Evolutionary conservation across 306 rosid genomes (phyloP), one percentile per base, ranked within the genome.

Genomic region (Cucurbita argyrosperma): DNA sequence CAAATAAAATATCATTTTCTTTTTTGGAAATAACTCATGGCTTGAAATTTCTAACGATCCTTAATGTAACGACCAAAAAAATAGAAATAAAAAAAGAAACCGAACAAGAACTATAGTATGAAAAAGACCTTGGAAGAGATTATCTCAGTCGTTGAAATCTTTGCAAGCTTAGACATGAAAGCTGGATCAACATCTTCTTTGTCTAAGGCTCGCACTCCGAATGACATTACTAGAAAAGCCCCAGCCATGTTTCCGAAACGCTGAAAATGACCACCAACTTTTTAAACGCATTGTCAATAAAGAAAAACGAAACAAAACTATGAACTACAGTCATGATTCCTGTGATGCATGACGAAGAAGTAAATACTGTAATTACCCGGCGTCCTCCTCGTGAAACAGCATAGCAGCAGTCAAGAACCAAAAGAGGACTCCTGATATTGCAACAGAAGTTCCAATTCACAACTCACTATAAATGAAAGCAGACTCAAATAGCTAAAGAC

Each of bases 181-280:
- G 83, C 63, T 76, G 93, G 59, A 78, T 93, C 98, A 8, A 87
- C 89, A 4, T 89, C 89, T 15, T 82, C 74, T 56, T 76, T 59
- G 56, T 89, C 92, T 61, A 93, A 83, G 45, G 94, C 93, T 58
- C 87, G 82, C 50, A 93, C 97, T 72, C 92, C 98, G 46, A 82
- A 87, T 46, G 98, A 87, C 96, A 93, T 93, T 55, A 93, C 97
- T 89, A 87, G 91, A 79, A 90, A 93, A 79, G 90, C 83, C 51
- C 97, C 98, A n/a, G 97, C 96, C 89, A 93, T 86, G 59, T 93
- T 90, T 15, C 98, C 97, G 42, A 90, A 93, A 21, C 98, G 87
- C 98, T 93, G 81, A 74, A 82, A 77, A 71, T 67, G 9, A 15
- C 30, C 30, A 15, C 30, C 2, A 40, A 16, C 12, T 9, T 23